Conservation (phyloP, 164 flowering plant genomes). For the Paratinospora sagittata region DNA sequence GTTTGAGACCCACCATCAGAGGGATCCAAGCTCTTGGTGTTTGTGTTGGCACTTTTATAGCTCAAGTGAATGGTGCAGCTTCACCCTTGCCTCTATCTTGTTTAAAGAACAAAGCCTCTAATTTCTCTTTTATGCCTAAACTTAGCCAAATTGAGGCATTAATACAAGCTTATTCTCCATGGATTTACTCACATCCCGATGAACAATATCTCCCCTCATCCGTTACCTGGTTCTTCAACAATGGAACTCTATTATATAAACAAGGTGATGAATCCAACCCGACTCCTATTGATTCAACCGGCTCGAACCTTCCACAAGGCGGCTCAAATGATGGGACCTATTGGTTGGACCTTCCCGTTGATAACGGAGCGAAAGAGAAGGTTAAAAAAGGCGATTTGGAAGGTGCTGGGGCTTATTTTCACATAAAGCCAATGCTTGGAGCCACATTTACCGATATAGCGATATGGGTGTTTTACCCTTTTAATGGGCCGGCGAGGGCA, state of each 20-base stretch:
- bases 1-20: constrained; percentile 37
- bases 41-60: constrained; percentile 46
- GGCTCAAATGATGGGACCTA: constrained; percentile 64
- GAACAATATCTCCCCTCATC: constrained; percentile 70
- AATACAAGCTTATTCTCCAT: constrained; percentile 53
- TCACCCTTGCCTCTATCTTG: constrained; percentile 34
- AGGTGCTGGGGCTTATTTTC: constrained; percentile 47
- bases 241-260: constrained; percentile 55
- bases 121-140: constrained; percentile 49
- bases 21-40: constrained; percentile 53
- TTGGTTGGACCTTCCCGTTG: constrained; percentile 79
- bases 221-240: constrained; percentile 65
- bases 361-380: constrained; percentile 31
- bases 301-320: constrained; percentile 77
- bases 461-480: constrained; percentile 76
- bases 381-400: constrained; percentile 58
- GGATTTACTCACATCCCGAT: constrained; percentile 66
- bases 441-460: constrained; percentile 67
- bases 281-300: constrained; percentile 36
- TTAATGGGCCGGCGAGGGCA: constrained; percentile 50
- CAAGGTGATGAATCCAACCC: constrained; percentile 53
- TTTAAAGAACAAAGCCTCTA: constrained; percentile 36
- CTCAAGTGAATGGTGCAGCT: constrained; percentile 18
- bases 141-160: constrained; percentile 41
- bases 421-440: constrained; percentile 68